Base-by-base conservation (phyloP, 202 grass and related monocot genomes). In the Carex sylvatica region DNA sequence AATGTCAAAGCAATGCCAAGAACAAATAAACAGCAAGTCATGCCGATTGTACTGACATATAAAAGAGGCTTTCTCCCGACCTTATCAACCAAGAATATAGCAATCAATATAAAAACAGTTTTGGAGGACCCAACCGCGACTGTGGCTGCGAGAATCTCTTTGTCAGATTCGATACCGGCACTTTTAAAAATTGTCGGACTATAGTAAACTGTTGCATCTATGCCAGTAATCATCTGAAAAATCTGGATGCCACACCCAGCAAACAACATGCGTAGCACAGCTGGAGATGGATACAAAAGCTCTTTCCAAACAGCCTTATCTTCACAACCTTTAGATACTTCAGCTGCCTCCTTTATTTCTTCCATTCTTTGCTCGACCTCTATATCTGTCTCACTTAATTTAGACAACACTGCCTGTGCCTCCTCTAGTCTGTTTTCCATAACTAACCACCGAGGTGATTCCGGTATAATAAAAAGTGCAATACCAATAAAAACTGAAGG, bases 141-240 rank as follows among this genome's bases (percentile, higher is more conserved):
- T 6, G 89, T 97, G 4, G 91, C 87, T 23, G 94, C 89, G 23
- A 97, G 91, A 83, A 97, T 84, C 64, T 97, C 87, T n/a, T 85
- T 87, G 36, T 97, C 91, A 28, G 91, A 90, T 36, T 87, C 80
- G 75, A 97, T 87, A 12, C 94, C 94, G 14, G 94, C 91, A 85
- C 90, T 86, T 61, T 64, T 91, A 82, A 97, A 97, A 70, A 97
- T 97, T 44, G 89, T 83, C 60, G 94, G 91, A 61, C 87, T 93
- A 83, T 93, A 97, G 69, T 97, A 97, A 49, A 93, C 91, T 31
- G 87, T 91, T 65, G 94, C 94, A 82, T 97, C 94, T 58, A 97
- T 97, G 22, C 94, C 91, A 18, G 89, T 93, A 38, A 97, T 93
- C 83, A 93, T 91, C 58, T 97, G 94, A 86, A 97, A 97, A 9